Percentiles rank a stretch among this genome's conserved stretches.
Evolutionary conservation across 225 moss, liverwort and hornwort genomes (phyloP).

Genomic region (Climacium dendroides): DNA sequence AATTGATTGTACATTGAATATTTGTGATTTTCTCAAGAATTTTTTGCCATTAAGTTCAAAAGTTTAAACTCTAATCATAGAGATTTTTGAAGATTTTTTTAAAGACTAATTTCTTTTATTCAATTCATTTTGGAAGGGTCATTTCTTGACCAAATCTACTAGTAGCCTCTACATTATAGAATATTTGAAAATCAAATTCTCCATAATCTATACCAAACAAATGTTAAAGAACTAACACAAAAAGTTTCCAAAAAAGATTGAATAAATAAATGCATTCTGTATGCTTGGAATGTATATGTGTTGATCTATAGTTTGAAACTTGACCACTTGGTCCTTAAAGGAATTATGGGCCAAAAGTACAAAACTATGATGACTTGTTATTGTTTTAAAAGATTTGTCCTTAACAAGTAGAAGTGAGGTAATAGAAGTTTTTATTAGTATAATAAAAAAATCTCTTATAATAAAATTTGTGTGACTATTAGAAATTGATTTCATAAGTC

Average conservation of each 20-base stretch:
- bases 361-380: neutral
- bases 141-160: fast-evolving
- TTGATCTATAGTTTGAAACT: neutral
- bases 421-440: too few species aligned
- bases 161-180: neutral
- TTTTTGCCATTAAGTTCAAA: too few species aligned
- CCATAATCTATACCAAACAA: too few species aligned
- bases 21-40: too few species aligned
- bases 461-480: neutral
- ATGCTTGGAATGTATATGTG: neutral
- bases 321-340: too few species aligned
- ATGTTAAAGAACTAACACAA: too few species aligned
- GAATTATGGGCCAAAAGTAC: neutral
- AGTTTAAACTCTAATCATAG: too few species aligned
- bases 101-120: too few species aligned
- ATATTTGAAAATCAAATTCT: too few species aligned
- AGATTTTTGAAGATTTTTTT: too few species aligned
- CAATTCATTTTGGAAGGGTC: neutral
- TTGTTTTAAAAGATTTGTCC: neutral
- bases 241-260: neutral
- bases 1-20: too few species aligned
- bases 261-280: neutral
- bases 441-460: neutral
- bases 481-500: neutral
- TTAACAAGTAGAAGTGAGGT: neutral